These are phyloP conservation scores for Mycena leptocephala DNA, from an alignment of 768 basidiomycete species.

Conservation along the genomic window DNA sequence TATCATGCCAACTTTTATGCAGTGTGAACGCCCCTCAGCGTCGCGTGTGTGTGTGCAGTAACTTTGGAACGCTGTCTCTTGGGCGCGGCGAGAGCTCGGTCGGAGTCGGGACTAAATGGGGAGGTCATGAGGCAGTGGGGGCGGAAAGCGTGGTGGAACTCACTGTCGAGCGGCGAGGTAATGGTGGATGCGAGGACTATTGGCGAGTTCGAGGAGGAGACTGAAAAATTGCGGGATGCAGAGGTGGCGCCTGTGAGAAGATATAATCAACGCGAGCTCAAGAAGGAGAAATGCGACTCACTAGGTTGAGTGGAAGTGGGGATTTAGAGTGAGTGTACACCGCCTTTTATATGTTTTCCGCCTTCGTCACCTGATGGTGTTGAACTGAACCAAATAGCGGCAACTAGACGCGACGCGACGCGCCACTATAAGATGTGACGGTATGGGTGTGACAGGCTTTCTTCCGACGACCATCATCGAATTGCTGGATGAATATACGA, in stretches of 20 bases:
- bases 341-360: neutral
- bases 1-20: constrained; percentile 15
- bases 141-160: neutral
- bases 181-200: neutral
- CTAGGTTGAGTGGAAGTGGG: too few relatives aligned
- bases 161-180: neutral
- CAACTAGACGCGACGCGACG: constrained; percentile 15
- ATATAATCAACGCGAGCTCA: too few relatives aligned
- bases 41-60: neutral
- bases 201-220: neutral
- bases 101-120: neutral
- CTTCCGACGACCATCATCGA: neutral
- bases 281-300: too few relatives aligned
- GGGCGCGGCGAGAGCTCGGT: constrained; percentile 7
- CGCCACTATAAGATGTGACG: neutral
- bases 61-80: neutral
- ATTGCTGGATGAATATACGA: neutral
- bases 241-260: too few relatives aligned
- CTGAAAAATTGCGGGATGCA: too few relatives aligned
- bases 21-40: constrained; percentile 15
- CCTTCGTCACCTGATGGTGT: too few relatives aligned
- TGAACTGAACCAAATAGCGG: neutral
- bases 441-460: neutral
- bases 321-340: neutral
- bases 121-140: neutral